Evolutionary conservation across 208 protist species (phyloP).

Genomic region (Trichomonas vaginalis): DNA sequence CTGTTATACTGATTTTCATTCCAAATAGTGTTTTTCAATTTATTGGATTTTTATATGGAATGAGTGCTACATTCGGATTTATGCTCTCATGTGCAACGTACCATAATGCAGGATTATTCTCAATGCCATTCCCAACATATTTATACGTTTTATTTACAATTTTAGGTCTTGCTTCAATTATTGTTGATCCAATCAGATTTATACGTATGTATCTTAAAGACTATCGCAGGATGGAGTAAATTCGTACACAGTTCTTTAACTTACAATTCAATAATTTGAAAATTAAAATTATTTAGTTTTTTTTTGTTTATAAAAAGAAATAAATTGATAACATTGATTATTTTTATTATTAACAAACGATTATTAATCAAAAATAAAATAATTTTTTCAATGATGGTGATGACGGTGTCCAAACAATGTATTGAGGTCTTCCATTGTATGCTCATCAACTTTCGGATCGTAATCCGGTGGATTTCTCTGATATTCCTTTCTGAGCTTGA

Average conservation of each 20-base stretch:
- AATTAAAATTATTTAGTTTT: too few relatives aligned
- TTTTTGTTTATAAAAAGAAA: too few relatives aligned
- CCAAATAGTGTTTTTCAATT: neutral
- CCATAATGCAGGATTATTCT: neutral
- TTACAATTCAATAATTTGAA: neutral
- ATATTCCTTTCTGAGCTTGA: neutral
- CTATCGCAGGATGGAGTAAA: neutral
- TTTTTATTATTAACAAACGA: too few relatives aligned
- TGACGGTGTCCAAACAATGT: too few relatives aligned
- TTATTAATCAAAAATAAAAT: too few relatives aligned
- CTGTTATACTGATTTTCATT: neutral
- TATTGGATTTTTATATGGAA: neutral
- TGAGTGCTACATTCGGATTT: neutral
- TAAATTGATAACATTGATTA: too few relatives aligned
- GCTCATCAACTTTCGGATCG: too few relatives aligned
- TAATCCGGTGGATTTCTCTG: neutral
- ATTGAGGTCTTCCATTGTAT: too few relatives aligned
- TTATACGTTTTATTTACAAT: neutral
- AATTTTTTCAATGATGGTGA: too few relatives aligned
- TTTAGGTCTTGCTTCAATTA: neutral
- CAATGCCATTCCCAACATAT: neutral
- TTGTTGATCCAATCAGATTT: neutral
- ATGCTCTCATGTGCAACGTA: neutral
- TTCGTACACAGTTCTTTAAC: neutral
- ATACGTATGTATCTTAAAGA: neutral